Base-by-base conservation (phyloP, 2,329 filamentous ascomycete genomes). In the Fonsecaea nubica region DNA sequence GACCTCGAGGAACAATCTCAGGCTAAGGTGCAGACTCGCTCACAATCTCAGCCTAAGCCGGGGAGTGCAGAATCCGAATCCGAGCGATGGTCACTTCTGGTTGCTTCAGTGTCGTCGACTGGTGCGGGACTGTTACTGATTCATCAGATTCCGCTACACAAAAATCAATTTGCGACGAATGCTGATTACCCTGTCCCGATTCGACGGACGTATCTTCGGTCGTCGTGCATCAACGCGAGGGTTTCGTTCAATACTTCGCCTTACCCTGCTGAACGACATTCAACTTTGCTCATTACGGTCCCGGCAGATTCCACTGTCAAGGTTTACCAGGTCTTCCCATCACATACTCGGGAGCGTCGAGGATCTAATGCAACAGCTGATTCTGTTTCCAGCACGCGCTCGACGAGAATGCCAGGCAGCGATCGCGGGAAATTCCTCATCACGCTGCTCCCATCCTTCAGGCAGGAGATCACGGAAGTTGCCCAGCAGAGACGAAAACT, bases 211-310 rank as follows among this genome's bases (percentile, higher is more conserved):
- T 78, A 80, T 60, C 76, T 88, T 21, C 79, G 81, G 13, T 80
- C 81, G 7, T 83, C 84, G 13, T 82, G 84, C 32, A 79, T 80
- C 32, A 61, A 48, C 58, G 67, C 71, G 61, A 81, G 77, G 4
- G 78, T 88, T 53, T 74, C 79, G 1, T 88, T 88, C 77, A 87
- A 83, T 65, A 80, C 84, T 13, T 82, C 83, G 6, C 75, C 80
- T 45, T 84, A 83, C 69, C 84, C 85, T 4, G 83, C 83, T 30
- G 75, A 77, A 32, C 81, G 84, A 12, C 85, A 87, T 74, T 82
- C 84, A 0, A 82, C 83, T 53, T 74, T 89, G 10, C 78, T 89
- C 8, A 77, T 89, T 6, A 80, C 82, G 1, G 85, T 88, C 63
- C 74, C 80, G 1, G 62, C 63, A 9, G 80, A 78, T n/a, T 86